These are phyloP conservation scores for Perkinsus chesapeaki DNA, from an alignment of 169 alveolate species.

Conservation along the genomic window DNA sequence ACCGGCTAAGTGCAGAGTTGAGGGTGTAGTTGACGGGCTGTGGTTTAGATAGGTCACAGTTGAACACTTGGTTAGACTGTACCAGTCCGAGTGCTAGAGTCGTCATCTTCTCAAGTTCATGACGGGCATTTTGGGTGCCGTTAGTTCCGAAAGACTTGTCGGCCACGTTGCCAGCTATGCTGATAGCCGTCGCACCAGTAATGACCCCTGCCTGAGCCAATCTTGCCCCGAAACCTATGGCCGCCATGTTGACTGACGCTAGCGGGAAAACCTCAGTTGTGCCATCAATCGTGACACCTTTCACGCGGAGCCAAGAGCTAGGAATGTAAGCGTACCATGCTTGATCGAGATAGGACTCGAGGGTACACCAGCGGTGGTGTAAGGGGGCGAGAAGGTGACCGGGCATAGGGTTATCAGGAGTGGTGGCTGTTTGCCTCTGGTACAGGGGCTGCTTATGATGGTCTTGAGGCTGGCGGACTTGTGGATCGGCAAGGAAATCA, in stretches of 20 bases:
- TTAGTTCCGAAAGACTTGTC: neutral
- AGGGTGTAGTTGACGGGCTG: neutral
- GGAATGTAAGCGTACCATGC: neutral
- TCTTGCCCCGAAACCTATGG: neutral
- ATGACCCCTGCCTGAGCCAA: neutral
- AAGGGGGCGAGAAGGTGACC: neutral
- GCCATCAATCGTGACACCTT: neutral
- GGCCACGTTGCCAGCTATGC: neutral
- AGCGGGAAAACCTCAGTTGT: neutral
- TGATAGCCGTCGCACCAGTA: neutral
- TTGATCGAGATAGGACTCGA: neutral
- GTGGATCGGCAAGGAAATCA: no score
- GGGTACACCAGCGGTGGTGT: neutral
- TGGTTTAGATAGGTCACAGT: neutral
- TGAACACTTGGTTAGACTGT: neutral
- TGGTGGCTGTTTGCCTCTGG: no score
- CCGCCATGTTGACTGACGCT: neutral
- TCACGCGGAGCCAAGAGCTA: neutral
- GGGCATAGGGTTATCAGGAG: no score
- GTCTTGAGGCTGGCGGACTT: no score
- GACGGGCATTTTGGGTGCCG: neutral
- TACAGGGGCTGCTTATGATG: no score
- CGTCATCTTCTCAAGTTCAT: neutral
- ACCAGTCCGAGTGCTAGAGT: neutral
- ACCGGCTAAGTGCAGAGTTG: neutral